Evolutionary conservation across 148 eudicot genomes (phyloP).

Genomic region (Persicaria tinctoria): DNA sequence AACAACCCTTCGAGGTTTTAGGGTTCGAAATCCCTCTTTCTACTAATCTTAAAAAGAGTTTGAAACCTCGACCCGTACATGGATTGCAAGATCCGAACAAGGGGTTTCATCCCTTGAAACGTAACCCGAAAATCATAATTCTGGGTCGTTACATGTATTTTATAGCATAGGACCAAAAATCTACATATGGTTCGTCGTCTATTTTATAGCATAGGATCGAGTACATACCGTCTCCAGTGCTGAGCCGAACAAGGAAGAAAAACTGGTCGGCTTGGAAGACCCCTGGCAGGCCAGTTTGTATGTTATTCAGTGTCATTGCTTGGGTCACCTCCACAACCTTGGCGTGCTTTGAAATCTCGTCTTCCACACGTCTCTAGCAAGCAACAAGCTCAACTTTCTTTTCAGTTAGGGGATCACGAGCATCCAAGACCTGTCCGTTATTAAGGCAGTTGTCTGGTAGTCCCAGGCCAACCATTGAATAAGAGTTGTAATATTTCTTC

Average conservation of each 20-base stretch:
- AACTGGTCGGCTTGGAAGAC: conserved; percentile 91
- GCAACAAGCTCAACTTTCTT: conserved; percentile 67
- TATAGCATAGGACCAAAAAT: background rate
- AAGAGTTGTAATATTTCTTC: conserved; percentile 77
- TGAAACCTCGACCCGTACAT: too few species aligned
- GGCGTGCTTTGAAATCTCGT: conserved; percentile 72
- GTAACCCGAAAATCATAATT: too few species aligned
- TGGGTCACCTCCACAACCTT: conserved; percentile 84
- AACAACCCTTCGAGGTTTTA: too few species aligned
- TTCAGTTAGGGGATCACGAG: conserved; percentile 75
- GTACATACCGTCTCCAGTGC: conserved; percentile 64
- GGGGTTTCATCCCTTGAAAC: too few species aligned
- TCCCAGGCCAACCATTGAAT: conserved; percentile 64
- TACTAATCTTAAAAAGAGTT: too few species aligned
- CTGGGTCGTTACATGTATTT: too few species aligned
- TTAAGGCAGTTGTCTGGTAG: too few species aligned
- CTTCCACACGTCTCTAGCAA: conserved; percentile 74
- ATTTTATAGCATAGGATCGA: conserved; percentile 65
- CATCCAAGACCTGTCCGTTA: conserved; percentile 56
- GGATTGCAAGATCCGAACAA: too few species aligned
- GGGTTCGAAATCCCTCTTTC: too few species aligned
- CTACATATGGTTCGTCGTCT: conserved; percentile 11
- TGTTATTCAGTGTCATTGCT: conserved; percentile 84
- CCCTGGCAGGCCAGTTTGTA: conserved; percentile 88
- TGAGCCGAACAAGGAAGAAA: conserved; percentile 61